Evolutionary conservation across 768 basidiomycete genomes (phyloP), one percentile per base, ranked within the genome.

Genomic region (Lactarius sanguifluus): DNA sequence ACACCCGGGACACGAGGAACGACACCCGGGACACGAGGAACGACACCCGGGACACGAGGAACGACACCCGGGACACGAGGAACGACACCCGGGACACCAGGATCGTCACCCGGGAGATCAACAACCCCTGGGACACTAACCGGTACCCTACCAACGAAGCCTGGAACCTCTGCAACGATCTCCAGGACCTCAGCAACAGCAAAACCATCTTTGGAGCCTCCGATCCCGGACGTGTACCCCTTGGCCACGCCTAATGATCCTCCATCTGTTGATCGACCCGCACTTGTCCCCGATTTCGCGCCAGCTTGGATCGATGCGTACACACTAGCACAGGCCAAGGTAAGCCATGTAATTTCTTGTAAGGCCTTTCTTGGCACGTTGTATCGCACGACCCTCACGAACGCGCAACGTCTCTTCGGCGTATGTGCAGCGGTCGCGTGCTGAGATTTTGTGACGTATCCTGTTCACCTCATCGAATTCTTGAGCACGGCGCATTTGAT

Each of bases 241-340:
- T 75, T 77, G 12, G 80, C 81, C 7, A 81, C 86, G 67, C 89
- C 89, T 1, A 76, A 76, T n/a, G 75, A 76, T 38, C 89, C 89
- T 1, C 89, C 89, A 0, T 75, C 83, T 0, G 84, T 85, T 59
- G 54, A 60, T 23, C 74, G 80, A 28, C 72, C 74, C 9, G 80
- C 77, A n/a, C 36, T 81, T 18, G 73, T 83, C 1, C 82, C 82
- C 4, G 81, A 84, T 75, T 84, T 83, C 59, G 75, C 72, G 2
- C 75, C 71, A 0, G 79, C 88, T 40, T 90, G 89, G 89, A 77
- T 79, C 10, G 72, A 73, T 3, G 89, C 89, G 25, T 84, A 85
- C 69, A 73, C 78, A 40, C 87, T 85, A 67, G 89, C 89, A 23
- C 81, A 81, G 69, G 71, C 75, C 0, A 68, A 68, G 60, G 69